Percentiles rank a stretch among this genome's conserved stretches.
Conservation (phyloP, 2,329 filamentous ascomycete species). For the Pseudogymnoascus sp. region DNA sequence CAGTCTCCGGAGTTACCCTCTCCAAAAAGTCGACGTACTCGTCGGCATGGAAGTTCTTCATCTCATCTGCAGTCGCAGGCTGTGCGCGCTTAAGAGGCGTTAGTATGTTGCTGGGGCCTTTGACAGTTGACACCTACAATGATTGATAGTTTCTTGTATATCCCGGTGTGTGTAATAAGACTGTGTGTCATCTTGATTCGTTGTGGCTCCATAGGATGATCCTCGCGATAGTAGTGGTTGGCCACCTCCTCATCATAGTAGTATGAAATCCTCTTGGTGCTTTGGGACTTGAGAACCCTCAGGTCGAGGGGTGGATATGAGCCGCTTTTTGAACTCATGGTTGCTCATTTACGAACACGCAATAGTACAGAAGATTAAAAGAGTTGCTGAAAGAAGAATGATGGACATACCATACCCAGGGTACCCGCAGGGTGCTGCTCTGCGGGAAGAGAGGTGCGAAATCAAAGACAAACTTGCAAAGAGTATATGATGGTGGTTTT, state of each 20-base stretch:
- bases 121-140: slow-evolving; percentile 56
- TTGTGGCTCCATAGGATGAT: slow-evolving; percentile 99
- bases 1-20: slow-evolving; percentile 97
- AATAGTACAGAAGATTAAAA: background rate
- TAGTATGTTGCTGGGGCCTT: background rate
- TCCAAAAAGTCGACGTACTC: slow-evolving; percentile 94
- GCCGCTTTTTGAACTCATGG: background rate
- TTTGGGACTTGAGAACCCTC: background rate
- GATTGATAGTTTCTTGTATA: slow-evolving; percentile 94
- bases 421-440: background rate
- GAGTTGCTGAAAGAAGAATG: background rate
- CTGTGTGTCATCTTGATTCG: slow-evolving; percentile 91
- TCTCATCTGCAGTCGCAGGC: slow-evolving; percentile 79
- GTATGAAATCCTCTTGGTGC: slow-evolving; percentile 80
- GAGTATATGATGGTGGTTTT: background rate
- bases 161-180: slow-evolving; percentile 89
- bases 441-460: background rate
- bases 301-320: background rate
- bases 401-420: background rate
- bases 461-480: background rate
- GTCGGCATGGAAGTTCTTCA: slow-evolving; percentile 88
- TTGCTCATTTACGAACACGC: background rate
- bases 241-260: slow-evolving; percentile 98
- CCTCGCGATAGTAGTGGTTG: slow-evolving; percentile 94
- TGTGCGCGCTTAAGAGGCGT: slow-evolving; percentile 57